Evolutionary conservation across 768 basidiomycete species (phyloP), one percentile per base, ranked within the genome.

Genomic region (Rhizopogon salebrosus): DNA sequence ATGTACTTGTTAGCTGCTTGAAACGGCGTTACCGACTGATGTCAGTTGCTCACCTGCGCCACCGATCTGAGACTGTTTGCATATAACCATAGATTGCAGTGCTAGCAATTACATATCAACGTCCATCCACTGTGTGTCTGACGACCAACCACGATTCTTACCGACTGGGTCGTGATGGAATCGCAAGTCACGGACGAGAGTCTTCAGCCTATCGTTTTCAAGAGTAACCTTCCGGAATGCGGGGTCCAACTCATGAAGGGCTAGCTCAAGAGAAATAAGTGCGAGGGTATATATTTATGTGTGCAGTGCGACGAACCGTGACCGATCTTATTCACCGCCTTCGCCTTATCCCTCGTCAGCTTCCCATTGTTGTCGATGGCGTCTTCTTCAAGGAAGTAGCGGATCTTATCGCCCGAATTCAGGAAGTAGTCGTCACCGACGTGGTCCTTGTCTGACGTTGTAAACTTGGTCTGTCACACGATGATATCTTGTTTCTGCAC

Each of bases 341-440:
- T 82, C 41, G 83, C 73, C 66, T 90, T 90, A 52, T 82, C 79
- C 52, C 82, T 74, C 1, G 77, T 78, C 66, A 99, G 78, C 60
- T 83, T 84, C 2, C 92, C 88, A 29, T 80, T 66, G 23, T 71
- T 60, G 55, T 84, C 80, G 6, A 97, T 74, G 0, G 95, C 92
- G 46, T 87, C 92, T 59, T 91, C 86, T 65, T 98, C 97, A 40
- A 99, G 75, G 69, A 99, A 98, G 69, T 85, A 98, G 6, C 89
- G 84, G 74, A 98, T 91, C 76, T 97, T 97, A 69, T 98, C 92
- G 2, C 92, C 92, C 1, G 92, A 94, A 27, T 73, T 80, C 42
- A 99, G 74, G 63, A 99, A 99, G 68, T 98, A 98, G 29, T 92
- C 84, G 63, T 98, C 94, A 1, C 94, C 94, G 23, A 92, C 78